Evolutionary conservation across 1,284 basidiomycete genomes (phyloP), one percentile per base, ranked within the genome.

Genomic region (Neonothopanus nambi): DNA sequence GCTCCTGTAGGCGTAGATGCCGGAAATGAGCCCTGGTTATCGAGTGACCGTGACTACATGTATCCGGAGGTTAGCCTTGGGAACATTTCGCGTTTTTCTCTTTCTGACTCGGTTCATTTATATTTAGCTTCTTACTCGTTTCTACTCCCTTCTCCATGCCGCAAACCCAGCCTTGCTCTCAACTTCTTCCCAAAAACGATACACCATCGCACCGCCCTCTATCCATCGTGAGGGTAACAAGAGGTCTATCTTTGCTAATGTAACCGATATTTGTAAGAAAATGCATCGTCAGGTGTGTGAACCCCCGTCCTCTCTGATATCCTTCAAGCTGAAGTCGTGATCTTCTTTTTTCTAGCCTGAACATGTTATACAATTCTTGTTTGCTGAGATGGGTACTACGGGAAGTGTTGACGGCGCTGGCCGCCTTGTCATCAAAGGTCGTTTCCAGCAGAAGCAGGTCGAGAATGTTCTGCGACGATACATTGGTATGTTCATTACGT

Each of bases 401-500:
- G 96, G 96, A 56, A 93, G 90, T 47, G 91, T 98, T 47, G 97
- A 98, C 65, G 97, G 95, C 56, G 84, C 87, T 3, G 91, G 93
- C 37, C 87, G 96, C 52, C 79, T 99, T 54, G 91, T 99, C 63
- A 98, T 99, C 79, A 95, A 92, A 70, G 96, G 96, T 67, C 86
- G 94, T 59, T 99, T 98, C 85, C 95, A 95, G 69, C 96, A 96
- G 67, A 98, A 98, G 76, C 95, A 98, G 71, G 90, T 99, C 61
- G 97, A 99, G 75, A 98, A 98, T 69, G 95, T 99, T 8, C 73
- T 99, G 60, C 82, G 96, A 68, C 85, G 94, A 61, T 99, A 99
- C 72, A 98, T 99, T 65, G 90, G 95, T 94, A 67, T 60, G 87
- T 73, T 13, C 39, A n/a, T n/a, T 39, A 30, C 42, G 46, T 21